Percentiles rank a stretch among this genome's conserved stretches.
Evolutionary conservation across 176 grass and related monocot species (phyloP).

Genomic region (Alloteropsis semialata): DNA sequence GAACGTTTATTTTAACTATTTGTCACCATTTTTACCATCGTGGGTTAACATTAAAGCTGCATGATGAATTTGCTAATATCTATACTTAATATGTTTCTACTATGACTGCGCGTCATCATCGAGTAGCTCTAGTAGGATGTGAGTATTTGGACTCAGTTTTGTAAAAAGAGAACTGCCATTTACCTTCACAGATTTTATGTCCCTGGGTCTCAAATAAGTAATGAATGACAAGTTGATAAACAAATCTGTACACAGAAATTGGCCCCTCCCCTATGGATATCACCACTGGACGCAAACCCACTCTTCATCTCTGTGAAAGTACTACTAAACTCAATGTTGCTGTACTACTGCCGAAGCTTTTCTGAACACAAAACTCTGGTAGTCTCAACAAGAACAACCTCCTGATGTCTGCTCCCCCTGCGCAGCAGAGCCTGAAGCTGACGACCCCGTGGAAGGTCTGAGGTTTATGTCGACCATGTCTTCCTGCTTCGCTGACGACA

Average conservation of each 20-base stretch:
- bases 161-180: background rate
- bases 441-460: conserved; percentile 27
- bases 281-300: background rate
- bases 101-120: background rate
- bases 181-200: background rate
- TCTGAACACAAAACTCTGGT: background rate
- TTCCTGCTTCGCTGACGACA: conserved; percentile 53
- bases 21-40: too few species aligned
- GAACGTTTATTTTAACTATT: too few species aligned
- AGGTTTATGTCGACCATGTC: conserved; percentile 90
- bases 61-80: too few species aligned
- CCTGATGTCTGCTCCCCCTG: conserved; percentile 44
- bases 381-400: conserved; percentile 58
- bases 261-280: background rate
- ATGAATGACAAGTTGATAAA: background rate
- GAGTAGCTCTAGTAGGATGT: background rate
- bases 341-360: background rate
- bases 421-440: conserved; percentile 7
- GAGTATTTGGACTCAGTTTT: background rate
- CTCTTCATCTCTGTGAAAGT: background rate
- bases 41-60: too few species aligned
- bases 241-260: background rate
- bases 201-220: background rate
- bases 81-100: too few species aligned
- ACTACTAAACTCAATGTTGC: background rate